These are phyloP conservation scores for Azolla pinnata DNA, from an alignment of 75 land plant genomes.

Conservation along the genomic window DNA sequence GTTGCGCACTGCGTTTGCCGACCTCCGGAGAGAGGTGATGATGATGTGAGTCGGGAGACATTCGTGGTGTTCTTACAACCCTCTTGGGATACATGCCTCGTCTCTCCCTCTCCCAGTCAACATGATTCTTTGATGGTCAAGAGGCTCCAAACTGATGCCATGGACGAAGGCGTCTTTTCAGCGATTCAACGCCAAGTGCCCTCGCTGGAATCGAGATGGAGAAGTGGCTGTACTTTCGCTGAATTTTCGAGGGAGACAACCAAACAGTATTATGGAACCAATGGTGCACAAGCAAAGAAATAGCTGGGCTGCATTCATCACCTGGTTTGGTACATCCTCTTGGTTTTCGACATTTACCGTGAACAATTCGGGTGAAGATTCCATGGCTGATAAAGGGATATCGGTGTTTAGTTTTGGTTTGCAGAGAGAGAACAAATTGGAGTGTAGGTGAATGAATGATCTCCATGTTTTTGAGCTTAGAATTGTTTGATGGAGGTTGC, in stretches of 20 bases:
- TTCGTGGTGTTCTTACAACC: slow-evolving; percentile 95
- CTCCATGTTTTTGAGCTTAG: too few species aligned
- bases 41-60: slow-evolving; percentile 67
- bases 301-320: too few species aligned
- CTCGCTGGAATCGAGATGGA: slow-evolving; percentile 53
- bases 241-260: slow-evolving; percentile 84
- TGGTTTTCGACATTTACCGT: too few species aligned
- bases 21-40: slow-evolving; percentile 26
- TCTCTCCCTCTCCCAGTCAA: too few species aligned
- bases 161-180: not conserved
- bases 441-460: too few species aligned
- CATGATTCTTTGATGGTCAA: too few species aligned
- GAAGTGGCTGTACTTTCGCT: slow-evolving; percentile 85
- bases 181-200: slow-evolving; percentile 46
- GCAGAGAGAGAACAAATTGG: too few species aligned
- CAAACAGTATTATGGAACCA: slow-evolving; percentile 73
- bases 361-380: too few species aligned
- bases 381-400: too few species aligned
- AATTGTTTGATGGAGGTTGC: too few species aligned
- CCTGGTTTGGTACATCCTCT: too few species aligned
- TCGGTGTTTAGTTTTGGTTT: too few species aligned
- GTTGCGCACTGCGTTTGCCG: slow-evolving; percentile 74
- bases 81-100: slow-evolving; percentile 57
- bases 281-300: slow-evolving; percentile 57
- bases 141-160: not conserved